Evolutionary conservation across 257 asterid species (phyloP).

Genomic region (Agastache rugosa): DNA sequence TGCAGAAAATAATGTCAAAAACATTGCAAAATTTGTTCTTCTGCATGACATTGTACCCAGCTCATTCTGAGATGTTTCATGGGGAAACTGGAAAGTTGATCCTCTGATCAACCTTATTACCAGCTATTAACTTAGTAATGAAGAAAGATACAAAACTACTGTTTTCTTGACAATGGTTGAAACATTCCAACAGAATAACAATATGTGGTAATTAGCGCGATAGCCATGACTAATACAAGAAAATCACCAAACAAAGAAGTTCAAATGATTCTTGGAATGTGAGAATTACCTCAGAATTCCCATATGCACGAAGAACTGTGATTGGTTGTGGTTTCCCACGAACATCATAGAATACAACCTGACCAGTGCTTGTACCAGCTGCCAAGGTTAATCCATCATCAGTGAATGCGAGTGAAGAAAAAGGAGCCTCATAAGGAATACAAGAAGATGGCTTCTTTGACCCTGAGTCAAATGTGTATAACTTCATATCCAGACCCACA

Average conservation of each 20-base stretch:
- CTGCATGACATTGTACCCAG: background rate
- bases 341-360: conserved; percentile 81
- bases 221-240: conserved; percentile 23
- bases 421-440: conserved; percentile 91
- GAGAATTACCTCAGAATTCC: conserved; percentile 75
- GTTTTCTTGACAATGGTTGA: conserved; percentile 13
- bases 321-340: conserved; percentile 97
- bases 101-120: conserved; percentile 27
- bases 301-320: conserved; percentile 89
- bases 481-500: conserved; percentile 96
- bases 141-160: conserved; percentile 17
- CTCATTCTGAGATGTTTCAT: conserved; percentile 21
- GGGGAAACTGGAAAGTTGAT: conserved; percentile 23
- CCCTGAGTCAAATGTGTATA: conserved; percentile 86
- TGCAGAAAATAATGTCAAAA: conserved; percentile 23
- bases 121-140: conserved; percentile 17
- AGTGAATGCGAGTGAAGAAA: conserved; percentile 86
- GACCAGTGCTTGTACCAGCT: conserved; percentile 96
- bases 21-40: conserved; percentile 10
- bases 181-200: conserved; percentile 25
- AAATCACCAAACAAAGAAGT: conserved; percentile 34
- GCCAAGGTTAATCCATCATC: conserved; percentile 95
- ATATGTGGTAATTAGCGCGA: conserved; percentile 19
- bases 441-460: conserved; percentile 84
- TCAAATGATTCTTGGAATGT: conserved; percentile 32